phyloP scores from a whole-genome alignment of 2,329 filamentous ascomycete genomes.

The Colletotrichum chrysophilum region DNA sequence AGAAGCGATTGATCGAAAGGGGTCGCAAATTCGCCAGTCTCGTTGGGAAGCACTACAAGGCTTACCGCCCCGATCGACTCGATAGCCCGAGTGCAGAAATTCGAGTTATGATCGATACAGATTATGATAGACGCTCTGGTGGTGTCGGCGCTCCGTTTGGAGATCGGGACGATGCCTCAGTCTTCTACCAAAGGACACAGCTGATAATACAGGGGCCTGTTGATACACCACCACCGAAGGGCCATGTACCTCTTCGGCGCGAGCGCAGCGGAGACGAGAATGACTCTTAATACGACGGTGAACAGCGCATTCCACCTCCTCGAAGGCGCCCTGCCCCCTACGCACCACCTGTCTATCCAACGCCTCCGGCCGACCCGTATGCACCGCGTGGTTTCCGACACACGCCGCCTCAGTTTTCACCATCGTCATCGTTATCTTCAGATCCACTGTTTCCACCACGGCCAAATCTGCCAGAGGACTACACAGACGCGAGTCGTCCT shows the following conservation, averaged over 20 bases:
- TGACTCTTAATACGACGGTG: neutral
- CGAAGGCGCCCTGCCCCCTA: neutral
- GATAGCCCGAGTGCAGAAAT: neutral
- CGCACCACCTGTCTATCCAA: neutral
- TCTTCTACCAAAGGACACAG: neutral
- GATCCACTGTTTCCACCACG: neutral
- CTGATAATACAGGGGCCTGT: slow-evolving; percentile 23
- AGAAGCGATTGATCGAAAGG: slow-evolving; percentile 37
- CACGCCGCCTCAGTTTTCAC: neutral
- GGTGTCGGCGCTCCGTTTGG: neutral
- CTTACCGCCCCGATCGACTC: slow-evolving; percentile 36
- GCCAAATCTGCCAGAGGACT: neutral
- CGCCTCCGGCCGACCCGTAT: neutral
- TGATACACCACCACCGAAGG: neutral
- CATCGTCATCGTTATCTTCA: neutral
- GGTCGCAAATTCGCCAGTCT: slow-evolving; percentile 50
- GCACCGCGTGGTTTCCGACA: neutral
- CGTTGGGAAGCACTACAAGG: slow-evolving; percentile 51
- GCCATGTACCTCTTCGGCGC: neutral
- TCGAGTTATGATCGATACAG: neutral
- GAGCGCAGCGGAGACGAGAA: neutral
- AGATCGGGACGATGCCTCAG: neutral
- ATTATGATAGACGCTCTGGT: neutral
- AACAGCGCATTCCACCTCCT: neutral
- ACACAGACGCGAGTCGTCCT: neutral